Percentiles rank a stretch among this genome's conserved stretches.
Conservation (phyloP, 176 grass and related monocot genomes). For the maize (Zea mays) region DNA sequence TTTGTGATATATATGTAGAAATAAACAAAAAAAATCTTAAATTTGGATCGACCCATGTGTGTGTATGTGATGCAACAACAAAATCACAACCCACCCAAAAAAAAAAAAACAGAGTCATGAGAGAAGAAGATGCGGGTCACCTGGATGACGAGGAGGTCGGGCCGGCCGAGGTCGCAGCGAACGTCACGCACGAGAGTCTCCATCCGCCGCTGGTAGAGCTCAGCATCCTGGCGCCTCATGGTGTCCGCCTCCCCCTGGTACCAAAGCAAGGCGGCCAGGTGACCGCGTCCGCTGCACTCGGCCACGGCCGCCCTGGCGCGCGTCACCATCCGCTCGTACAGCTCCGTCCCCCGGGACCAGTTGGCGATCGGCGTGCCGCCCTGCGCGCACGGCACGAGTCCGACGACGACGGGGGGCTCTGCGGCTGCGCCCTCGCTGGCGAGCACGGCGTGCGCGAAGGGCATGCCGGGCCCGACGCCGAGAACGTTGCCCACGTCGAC, state of each 20-base stretch:
- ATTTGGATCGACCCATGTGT: not conserved
- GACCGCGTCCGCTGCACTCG: not conserved
- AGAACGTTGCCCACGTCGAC: constrained; percentile 56
- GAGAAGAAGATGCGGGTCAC: not conserved
- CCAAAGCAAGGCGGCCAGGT: constrained; percentile 54
- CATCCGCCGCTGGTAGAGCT: constrained; percentile 39
- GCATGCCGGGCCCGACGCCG: constrained; percentile 62
- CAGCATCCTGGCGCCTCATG: constrained; percentile 36
- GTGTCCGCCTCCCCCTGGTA: constrained; percentile 76
- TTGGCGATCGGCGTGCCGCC: constrained; percentile 60
- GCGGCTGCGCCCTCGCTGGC: not conserved
- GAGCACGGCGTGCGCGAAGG: constrained; percentile 52
- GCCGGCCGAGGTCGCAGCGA: constrained; percentile 43
- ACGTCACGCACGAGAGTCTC: constrained; percentile 48
- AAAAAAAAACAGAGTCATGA: not conserved
- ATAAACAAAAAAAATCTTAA: not conserved
- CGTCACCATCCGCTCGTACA: constrained; percentile 46
- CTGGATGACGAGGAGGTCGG: constrained; percentile 56
- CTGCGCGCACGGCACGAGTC: constrained; percentile 71
- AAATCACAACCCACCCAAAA: not conserved
- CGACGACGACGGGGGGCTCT: constrained; percentile 5
- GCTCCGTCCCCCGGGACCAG: constrained; percentile 46
- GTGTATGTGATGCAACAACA: not conserved
- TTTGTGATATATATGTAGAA: not conserved
- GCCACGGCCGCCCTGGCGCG: constrained; percentile 30